Conservation (phyloP, 306 rosid species). For the Lotus japonicus region DNA sequence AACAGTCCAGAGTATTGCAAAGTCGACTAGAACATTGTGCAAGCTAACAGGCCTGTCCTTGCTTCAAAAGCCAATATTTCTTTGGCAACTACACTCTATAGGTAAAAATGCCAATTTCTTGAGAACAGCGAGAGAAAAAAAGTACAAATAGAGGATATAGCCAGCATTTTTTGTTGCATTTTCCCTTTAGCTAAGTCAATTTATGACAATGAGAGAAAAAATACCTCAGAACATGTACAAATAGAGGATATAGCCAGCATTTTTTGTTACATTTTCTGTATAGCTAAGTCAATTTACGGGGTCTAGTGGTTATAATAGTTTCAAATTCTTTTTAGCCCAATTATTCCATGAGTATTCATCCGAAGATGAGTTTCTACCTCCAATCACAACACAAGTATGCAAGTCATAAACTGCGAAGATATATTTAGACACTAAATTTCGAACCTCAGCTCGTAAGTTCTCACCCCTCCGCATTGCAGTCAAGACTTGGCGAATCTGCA, state of each 20-base stretch:
- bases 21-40: neutral
- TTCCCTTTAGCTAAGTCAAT: too few species aligned
- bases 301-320: neutral
- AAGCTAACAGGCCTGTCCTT: constrained; percentile 18
- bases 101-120: neutral
- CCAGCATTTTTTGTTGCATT: neutral
- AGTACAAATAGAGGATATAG: neutral
- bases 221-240: neutral
- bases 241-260: neutral
- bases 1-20: neutral
- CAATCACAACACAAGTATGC: neutral
- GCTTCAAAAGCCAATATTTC: constrained; percentile 8
- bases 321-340: neutral
- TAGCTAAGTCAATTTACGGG: neutral
- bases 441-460: constrained; percentile 77
- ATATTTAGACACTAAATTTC: constrained; percentile 26
- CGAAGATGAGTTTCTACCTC: neutral
- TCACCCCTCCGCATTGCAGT: constrained; percentile 88
- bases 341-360: neutral
- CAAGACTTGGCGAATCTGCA: constrained; percentile 93
- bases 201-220: neutral
- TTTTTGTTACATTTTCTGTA: neutral
- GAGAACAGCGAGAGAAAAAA: neutral
- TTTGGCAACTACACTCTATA: neutral
- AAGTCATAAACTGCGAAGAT: constrained; percentile 13